Evolutionary conservation across 768 basidiomycete genomes (phyloP).

Genomic region (Mycena galopus): DNA sequence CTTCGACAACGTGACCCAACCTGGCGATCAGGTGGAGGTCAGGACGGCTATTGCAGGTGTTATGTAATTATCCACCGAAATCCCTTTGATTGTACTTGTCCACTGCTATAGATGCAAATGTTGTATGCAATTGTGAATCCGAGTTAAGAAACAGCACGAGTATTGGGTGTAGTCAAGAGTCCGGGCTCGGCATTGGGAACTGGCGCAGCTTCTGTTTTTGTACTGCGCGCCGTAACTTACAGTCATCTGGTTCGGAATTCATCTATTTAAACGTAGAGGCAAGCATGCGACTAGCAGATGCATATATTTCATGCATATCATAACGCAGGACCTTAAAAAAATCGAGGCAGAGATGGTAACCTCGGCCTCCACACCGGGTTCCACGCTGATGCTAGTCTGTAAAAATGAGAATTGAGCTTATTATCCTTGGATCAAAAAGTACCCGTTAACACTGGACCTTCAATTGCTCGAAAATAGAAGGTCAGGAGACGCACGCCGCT

Average conservation of each 20-base stretch:
- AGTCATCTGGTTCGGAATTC: background rate
- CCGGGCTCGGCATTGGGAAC: background rate
- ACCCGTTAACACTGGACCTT: no score
- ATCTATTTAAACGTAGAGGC: background rate
- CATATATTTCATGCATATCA: background rate
- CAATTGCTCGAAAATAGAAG: no score
- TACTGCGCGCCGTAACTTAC: background rate
- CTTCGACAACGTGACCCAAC: conserved; percentile 1
- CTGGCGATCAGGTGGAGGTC: conserved; percentile 4
- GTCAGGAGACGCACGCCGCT: no score
- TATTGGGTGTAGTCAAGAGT: background rate
- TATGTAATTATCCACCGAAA: background rate
- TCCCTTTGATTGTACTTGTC: background rate
- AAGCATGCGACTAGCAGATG: background rate
- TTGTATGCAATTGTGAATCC: background rate
- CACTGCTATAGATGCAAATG: background rate
- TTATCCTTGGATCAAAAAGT: no score
- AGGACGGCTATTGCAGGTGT: background rate
- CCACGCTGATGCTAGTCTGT: conserved; percentile 2
- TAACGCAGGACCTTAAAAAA: background rate
- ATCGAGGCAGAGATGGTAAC: background rate
- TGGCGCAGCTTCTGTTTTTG: background rate
- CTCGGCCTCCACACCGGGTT: background rate
- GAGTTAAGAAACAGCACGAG: background rate
- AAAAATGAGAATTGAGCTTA: background rate